These are phyloP conservation scores for Boletus rufocinnamomeus DNA, from an alignment of 768 basidiomycete genomes.

Conservation along the genomic window DNA sequence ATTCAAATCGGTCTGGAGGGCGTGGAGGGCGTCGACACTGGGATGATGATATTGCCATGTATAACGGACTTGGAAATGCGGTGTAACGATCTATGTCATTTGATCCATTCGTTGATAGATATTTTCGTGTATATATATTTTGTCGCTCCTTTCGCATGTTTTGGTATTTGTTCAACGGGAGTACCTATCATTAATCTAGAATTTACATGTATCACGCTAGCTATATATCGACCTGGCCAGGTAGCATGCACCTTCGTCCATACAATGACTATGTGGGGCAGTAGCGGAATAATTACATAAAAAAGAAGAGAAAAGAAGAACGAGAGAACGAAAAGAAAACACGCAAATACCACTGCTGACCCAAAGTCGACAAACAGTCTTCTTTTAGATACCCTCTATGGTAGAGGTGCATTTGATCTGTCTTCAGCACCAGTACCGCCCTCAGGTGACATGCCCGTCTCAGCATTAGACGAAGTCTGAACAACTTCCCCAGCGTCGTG, in stretches of 20 bases:
- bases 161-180: conserved; percentile 12
- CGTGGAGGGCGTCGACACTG: conserved; percentile 25
- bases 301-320: too few relatives aligned
- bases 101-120: conserved; percentile 20
- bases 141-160: conserved; percentile 16
- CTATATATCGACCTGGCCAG: conserved; percentile 13
- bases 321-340: too few relatives aligned
- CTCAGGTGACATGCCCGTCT: not conserved
- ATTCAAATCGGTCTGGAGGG: conserved; percentile 28
- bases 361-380: not conserved
- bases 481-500: not conserved
- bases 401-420: conserved; percentile 1
- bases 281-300: not conserved
- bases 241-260: conserved; percentile 7
- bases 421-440: conserved; percentile 3
- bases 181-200: conserved; percentile 33
- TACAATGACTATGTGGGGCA: not conserved
- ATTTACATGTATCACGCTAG: conserved; percentile 28
- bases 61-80: conserved; percentile 30
- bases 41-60: conserved; percentile 35
- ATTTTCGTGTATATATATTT: conserved; percentile 18
- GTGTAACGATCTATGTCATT: conserved; percentile 25
- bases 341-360: not conserved
- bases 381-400: not conserved
- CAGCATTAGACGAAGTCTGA: conserved; percentile 4